These are phyloP conservation scores for Lanmaoa pseudosensibilis DNA, from an alignment of 768 basidiomycete species.

Conservation along the genomic window DNA sequence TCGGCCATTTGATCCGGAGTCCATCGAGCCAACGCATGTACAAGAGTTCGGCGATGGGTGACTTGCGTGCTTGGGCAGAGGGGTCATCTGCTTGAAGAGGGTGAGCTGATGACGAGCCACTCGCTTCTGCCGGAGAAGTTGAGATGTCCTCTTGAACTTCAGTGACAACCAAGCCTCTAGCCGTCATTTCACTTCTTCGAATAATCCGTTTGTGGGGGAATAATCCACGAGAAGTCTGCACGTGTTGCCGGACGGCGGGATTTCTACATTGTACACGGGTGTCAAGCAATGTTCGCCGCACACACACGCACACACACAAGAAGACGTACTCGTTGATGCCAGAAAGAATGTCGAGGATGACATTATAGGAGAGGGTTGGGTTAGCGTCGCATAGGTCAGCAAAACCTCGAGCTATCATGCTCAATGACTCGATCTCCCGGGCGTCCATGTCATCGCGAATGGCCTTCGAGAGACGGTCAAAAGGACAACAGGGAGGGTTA, in stretches of 20 bases:
- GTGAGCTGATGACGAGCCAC: conserved; percentile 30
- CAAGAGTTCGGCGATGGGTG: conserved; percentile 93
- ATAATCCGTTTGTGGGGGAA: conserved; percentile 79
- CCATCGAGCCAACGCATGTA: conserved; percentile 98
- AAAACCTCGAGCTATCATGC: conserved; percentile 89
- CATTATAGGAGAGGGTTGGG: conserved; percentile 80
- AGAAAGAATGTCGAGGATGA: conserved; percentile 85
- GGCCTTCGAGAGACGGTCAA: conserved; percentile 42
- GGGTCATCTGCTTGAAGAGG: conserved; percentile 40
- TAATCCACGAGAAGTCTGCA: conserved; percentile 76
- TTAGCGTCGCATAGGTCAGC: conserved; percentile 80
- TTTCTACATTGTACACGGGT: conserved; percentile 51
- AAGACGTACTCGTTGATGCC: conserved; percentile 85
- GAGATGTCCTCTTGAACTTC: conserved; percentile 76
- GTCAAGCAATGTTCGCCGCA: conserved; percentile 3
- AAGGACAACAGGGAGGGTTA: background rate
- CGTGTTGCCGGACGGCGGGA: conserved; percentile 72
- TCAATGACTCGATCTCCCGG: conserved; percentile 82
- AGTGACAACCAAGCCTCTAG: conserved; percentile 78
- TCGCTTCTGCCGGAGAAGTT: conserved; percentile 43
- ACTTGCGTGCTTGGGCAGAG: conserved; percentile 54
- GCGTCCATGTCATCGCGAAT: conserved; percentile 86
- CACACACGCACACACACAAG: background rate
- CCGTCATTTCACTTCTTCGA: conserved; percentile 83
- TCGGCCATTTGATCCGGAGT: conserved; percentile 87